Conservation (phyloP, 345 rosid species). For the Lagerstroemia speciosa region DNA sequence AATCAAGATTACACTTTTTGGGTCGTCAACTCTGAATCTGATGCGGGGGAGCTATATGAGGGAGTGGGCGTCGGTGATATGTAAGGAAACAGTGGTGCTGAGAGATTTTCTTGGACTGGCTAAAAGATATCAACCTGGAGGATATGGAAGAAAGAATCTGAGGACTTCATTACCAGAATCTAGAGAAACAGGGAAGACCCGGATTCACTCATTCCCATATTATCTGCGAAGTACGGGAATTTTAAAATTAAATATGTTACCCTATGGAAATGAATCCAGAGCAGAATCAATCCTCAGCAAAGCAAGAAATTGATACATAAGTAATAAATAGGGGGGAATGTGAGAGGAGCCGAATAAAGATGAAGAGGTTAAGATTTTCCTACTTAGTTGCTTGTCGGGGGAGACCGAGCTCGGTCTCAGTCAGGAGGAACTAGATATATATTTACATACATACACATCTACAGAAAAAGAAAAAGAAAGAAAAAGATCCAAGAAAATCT, state of each 20-base stretch:
- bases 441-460: not conserved
- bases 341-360: too few species aligned
- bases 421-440: not conserved
- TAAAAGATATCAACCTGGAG: not conserved
- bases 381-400: not conserved
- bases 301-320: not conserved
- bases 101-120: not conserved
- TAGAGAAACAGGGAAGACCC: not conserved
- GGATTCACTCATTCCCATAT: too few species aligned
- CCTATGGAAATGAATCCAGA: not conserved
- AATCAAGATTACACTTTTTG: not conserved
- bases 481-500: conserved; percentile 8
- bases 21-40: not conserved
- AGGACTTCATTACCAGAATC: not conserved
- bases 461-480: not conserved
- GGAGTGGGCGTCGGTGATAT: not conserved
- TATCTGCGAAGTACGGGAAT: too few species aligned
- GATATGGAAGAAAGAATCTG: not conserved
- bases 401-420: not conserved
- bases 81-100: not conserved
- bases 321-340: not conserved
- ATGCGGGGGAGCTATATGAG: not conserved
- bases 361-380: not conserved
- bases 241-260: not conserved
- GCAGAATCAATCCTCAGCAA: not conserved